These are phyloP conservation scores for Pistacia vera DNA, from an alignment of 345 rosid genomes.

Conservation along the genomic window DNA sequence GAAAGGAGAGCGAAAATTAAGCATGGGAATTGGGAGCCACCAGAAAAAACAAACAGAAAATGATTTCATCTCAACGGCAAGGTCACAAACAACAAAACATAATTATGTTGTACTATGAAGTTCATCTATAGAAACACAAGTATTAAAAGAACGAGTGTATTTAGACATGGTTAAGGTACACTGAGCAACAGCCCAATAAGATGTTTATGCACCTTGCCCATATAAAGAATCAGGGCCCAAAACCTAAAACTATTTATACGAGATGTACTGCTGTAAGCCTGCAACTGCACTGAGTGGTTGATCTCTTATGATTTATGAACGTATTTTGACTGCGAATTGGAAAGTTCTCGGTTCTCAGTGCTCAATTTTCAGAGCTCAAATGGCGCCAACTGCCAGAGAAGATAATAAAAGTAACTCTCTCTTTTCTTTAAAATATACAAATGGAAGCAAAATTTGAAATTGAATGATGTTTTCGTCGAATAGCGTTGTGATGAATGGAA, in stretches of 20 bases:
- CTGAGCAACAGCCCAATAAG: too few relatives aligned
- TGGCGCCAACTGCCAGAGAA: constrained; percentile 38
- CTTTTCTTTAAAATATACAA: not conserved
- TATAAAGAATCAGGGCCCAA: not conserved
- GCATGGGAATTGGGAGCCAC: too few relatives aligned
- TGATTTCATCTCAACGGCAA: too few relatives aligned
- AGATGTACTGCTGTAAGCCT: not conserved
- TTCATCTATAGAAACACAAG: too few relatives aligned
- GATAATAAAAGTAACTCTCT: constrained; percentile 26
- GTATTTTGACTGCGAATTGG: not conserved
- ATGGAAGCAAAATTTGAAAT: not conserved
- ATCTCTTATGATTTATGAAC: too few relatives aligned
- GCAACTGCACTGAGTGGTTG: not conserved
- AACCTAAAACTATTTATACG: not conserved
- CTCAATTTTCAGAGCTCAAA: constrained; percentile 12
- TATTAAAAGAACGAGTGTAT: too few relatives aligned
- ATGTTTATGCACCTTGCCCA: too few relatives aligned
- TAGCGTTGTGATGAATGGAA: not conserved
- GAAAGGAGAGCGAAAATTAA: too few relatives aligned
- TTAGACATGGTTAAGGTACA: too few relatives aligned
- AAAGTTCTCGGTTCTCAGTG: not conserved
- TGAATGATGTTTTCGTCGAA: not conserved
- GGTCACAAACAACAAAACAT: too few relatives aligned
- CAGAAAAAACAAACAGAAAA: too few relatives aligned
- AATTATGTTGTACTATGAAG: too few relatives aligned